These are phyloP conservation scores for Solanum sejunctum DNA, from an alignment of 257 asterid genomes.

Conservation along the genomic window DNA sequence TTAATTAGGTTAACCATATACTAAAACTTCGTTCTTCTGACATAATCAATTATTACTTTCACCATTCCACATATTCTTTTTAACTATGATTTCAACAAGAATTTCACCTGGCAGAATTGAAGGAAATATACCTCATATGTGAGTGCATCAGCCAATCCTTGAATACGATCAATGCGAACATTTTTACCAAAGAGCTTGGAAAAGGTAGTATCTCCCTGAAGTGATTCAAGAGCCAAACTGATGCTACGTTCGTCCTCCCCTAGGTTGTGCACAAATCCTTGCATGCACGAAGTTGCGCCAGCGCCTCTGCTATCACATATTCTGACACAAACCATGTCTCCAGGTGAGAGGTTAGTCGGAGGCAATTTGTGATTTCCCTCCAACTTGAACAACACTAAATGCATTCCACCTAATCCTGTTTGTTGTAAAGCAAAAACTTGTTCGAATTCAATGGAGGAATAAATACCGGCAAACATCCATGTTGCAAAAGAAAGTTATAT, in stretches of 20 bases:
- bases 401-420: conserved; percentile 96
- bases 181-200: conserved; percentile 82
- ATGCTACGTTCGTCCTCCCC: conserved; percentile 96
- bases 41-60: background rate
- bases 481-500: background rate
- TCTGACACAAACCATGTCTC: conserved; percentile 98
- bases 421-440: background rate
- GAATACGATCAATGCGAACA: conserved; percentile 89
- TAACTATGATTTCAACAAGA: background rate
- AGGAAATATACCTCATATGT: conserved; percentile 71
- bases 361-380: conserved; percentile 92
- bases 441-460: background rate
- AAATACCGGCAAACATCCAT: background rate
- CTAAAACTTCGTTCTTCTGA: background rate
- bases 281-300: conserved; percentile 83
- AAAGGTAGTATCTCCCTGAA: conserved; percentile 85
- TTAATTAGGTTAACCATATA: background rate
- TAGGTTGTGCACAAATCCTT: conserved; percentile 78
- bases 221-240: conserved; percentile 86
- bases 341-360: conserved; percentile 91
- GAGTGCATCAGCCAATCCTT: conserved; percentile 87
- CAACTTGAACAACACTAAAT: conserved; percentile 72
- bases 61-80: background rate
- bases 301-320: conserved; percentile 87
- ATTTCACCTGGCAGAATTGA: background rate